Percentiles rank a stretch among this genome's conserved stretches.
Evolutionary conservation across 495 filamentous ascomycete genomes (phyloP).

Genomic region (Xylaria intraflava): DNA sequence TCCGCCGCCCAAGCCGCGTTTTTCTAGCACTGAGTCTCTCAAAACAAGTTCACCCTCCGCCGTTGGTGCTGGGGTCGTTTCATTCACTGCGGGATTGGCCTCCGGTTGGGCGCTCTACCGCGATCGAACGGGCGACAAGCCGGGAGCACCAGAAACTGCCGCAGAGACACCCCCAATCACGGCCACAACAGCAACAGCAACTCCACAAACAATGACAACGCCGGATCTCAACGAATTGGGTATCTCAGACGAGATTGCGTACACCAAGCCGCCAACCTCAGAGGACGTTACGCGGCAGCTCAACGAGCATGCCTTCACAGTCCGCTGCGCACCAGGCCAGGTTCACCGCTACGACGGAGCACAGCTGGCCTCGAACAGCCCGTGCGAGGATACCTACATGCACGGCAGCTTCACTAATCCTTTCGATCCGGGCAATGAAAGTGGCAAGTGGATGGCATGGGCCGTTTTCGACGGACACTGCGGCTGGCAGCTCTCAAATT

Average conservation of each 20-base stretch:
- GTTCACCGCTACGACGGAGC: slow-evolving; percentile 40
- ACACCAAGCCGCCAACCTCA: slow-evolving; percentile 17
- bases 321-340: slow-evolving; percentile 20
- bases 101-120: background rate
- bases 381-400: slow-evolving; percentile 43
- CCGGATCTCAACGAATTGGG: slow-evolving; percentile 22
- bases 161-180: background rate
- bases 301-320: slow-evolving; percentile 27
- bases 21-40: slow-evolving; percentile 15
- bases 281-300: slow-evolving; percentile 23
- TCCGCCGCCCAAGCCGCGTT: slow-evolving; percentile 11
- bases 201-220: background rate
- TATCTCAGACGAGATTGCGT: slow-evolving; percentile 17
- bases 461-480: slow-evolving; percentile 46
- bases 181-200: background rate
- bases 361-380: slow-evolving; percentile 41
- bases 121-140: background rate
- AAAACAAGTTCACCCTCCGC: slow-evolving; percentile 1
- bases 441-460: slow-evolving; percentile 38
- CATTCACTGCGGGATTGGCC: slow-evolving; percentile 15
- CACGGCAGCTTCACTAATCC: slow-evolving; percentile 41
- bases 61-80: background rate
- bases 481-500: slow-evolving; percentile 38
- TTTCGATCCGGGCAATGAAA: slow-evolving; percentile 15
- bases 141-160: background rate